Conservation (phyloP, 331 rosid genomes). For the Spiraea crenata region DNA sequence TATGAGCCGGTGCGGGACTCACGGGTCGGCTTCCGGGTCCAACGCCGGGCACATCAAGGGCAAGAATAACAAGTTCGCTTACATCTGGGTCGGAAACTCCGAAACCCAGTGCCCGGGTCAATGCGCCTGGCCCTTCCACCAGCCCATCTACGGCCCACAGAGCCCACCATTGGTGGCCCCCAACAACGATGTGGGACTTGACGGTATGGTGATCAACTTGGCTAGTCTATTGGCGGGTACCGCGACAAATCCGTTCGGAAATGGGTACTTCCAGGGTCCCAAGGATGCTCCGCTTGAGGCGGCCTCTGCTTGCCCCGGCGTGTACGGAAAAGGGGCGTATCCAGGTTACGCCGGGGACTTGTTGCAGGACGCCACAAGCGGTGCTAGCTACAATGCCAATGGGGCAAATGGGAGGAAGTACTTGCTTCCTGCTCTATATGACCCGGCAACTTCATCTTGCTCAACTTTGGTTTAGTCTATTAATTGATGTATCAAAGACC, state of each 20-base stretch:
- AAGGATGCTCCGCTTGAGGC: constrained; percentile 70
- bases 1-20: constrained; percentile 70
- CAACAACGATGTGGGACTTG: constrained; percentile 57
- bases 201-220: constrained; percentile 57
- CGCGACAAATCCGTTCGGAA: constrained; percentile 57
- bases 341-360: constrained; percentile 47
- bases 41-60: constrained; percentile 11
- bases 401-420: constrained; percentile 52
- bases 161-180: constrained; percentile 47
- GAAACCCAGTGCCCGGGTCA: constrained; percentile 50
- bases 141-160: constrained; percentile 44
- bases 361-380: constrained; percentile 33
- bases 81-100: constrained; percentile 53
- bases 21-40: constrained; percentile 39
- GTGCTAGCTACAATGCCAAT: constrained; percentile 51
- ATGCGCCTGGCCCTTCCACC: constrained; percentile 57
- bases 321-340: constrained; percentile 63
- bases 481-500: background rate
- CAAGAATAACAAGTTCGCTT: constrained; percentile 32
- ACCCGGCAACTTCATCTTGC: constrained; percentile 58
- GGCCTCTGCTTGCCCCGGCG: constrained; percentile 61
- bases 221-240: constrained; percentile 61
- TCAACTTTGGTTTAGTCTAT: constrained; percentile 41
- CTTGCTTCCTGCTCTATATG: constrained; percentile 57
- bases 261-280: constrained; percentile 63